Evolutionary conservation across 768 basidiomycete species (phyloP), one percentile per base, ranked within the genome.

Genomic region (Boletus tylopilopsis): DNA sequence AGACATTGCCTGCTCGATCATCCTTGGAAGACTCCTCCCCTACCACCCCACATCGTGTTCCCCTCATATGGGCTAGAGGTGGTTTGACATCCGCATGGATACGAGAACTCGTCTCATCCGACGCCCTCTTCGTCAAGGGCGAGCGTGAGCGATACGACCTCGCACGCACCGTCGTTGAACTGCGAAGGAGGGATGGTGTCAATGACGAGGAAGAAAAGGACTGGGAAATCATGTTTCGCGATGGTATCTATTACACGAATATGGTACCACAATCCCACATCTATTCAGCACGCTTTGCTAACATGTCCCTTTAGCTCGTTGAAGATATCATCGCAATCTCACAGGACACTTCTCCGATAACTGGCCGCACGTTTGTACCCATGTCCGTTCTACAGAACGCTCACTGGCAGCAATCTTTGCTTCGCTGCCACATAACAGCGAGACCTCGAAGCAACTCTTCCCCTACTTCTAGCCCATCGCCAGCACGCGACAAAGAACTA

Each of bases 211-310:
- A 93, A 61, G 92, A 95, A 63, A 65, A 55, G 35, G 78, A 85
- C 55, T 90, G 87, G 80, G 72, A 69, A 16, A 74, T 67, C 39
- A 74, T 94, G 61, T 95, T 97, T 61, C 68, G 75, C 35, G 70
- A 79, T 22, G 87, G 87, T 10, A 90, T 95, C 6, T 86, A 92
- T 66, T 95, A 94, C 64, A 71, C 78, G 5, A 90, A 94, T 62
- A 88, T 95, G 87, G 91, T 90, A 52, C 41, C 75, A 24, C 29
- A 7, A 30, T 44, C 33, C 25, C 32, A 24, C 22, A 12, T 23
- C n/a, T 18, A 1, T 22, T 24, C 11, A 36, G 27, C 12, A 13
- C 9, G 2, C 38, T 32, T 32, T 30, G 15, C 39, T 62, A 6
- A 59, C 33, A 19, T 11, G 12, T 43, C 35, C 32, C 40, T n/a